Evolutionary conservation across 768 basidiomycete species (phyloP).

Genomic region (Tephrocybe sp.): DNA sequence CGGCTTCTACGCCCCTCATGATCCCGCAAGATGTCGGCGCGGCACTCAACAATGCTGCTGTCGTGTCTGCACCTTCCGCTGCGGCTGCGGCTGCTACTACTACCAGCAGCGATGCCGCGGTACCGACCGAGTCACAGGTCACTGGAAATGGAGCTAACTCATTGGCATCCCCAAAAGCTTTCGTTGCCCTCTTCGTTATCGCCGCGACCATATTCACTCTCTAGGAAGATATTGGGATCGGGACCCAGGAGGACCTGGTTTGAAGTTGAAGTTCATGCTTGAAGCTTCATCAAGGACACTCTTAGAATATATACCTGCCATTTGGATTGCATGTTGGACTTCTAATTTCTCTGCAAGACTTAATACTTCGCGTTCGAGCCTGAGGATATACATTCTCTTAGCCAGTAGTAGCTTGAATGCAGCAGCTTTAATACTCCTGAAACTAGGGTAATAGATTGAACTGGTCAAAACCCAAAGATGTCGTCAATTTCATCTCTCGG

Average conservation of each 20-base stretch:
- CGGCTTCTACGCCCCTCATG: slow-evolving; percentile 49
- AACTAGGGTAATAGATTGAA: background rate
- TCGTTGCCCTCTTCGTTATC: slow-evolving; percentile 49
- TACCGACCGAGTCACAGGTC: slow-evolving; percentile 20
- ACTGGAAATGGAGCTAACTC: slow-evolving; percentile 52
- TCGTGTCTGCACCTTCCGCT: slow-evolving; percentile 22
- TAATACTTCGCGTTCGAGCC: slow-evolving; percentile 12
- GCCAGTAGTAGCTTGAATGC: slow-evolving; percentile 6
- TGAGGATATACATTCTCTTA: slow-evolving; percentile 13
- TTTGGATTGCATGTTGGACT: slow-evolving; percentile 19
- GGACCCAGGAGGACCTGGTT: slow-evolving; percentile 4
- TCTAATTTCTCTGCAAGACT: slow-evolving; percentile 23
- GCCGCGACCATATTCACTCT: slow-evolving; percentile 49
- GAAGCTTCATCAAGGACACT: no score
- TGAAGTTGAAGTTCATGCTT: no score
- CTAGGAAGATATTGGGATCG: slow-evolving; percentile 26
- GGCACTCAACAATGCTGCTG: slow-evolving; percentile 39
- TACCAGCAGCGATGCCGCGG: slow-evolving; percentile 24
- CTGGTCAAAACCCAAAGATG: slow-evolving; percentile 55
- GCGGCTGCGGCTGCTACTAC: slow-evolving; percentile 24
- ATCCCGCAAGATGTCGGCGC: slow-evolving; percentile 58
- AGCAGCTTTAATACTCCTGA: slow-evolving; percentile 8
- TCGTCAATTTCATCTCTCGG: slow-evolving; percentile 63
- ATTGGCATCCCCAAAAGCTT: slow-evolving; percentile 45
- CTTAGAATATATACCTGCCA: slow-evolving; percentile 33